Evolutionary conservation across 192 early-diverging fungal genomes (phyloP), one percentile per base, ranked within the genome.

Genomic region (Spinellus fusiger): DNA sequence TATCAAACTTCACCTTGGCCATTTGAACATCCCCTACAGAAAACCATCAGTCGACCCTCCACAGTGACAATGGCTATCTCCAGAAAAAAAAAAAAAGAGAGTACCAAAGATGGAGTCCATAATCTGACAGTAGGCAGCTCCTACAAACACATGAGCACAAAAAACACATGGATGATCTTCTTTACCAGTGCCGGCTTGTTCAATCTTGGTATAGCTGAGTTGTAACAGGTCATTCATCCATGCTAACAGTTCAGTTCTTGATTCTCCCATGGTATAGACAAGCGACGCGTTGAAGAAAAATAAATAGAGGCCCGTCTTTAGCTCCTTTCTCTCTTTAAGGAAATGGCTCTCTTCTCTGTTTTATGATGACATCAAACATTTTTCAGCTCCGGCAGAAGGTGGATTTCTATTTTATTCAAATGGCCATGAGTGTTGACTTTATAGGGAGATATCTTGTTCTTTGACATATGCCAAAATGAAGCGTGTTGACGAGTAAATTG

Each of bases 141-240:
- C 86, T 88, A 66, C 12, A 38, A 37, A 25, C 32, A 52, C n/a
- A 38, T 25, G 13, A 35, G 22, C 35, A 20, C 37, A 56, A 44
- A 51, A 23, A 23, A 20, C 25, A 25, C 18, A 27, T 56, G 38
- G 51, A 38, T 10, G 10, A 66, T 84, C 18, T 28, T 40, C 20
- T 54, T 64, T 84, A 88, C 89, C 95, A 64, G 90, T 88, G 37
- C 96, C 96, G 26, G 87, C 88, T 66, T 98, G 94, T 75, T 99
- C 95, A 12, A 99, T 82, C 62, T 94, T 95, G 51, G 88, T 93
- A 75, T 93, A 93, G 70, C 81, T 88, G 56, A 95, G 75, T 62
- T 92, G 87, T 57, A 94, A 82, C 29, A 99, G 86, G 61, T 93
- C 91, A 69, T 99, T 99, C 65, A 96, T 64, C 96, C 96, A 98